phyloP scores from a whole-genome alignment of 192 early-diverging fungal species.

The Linnemannia zychae region DNA sequence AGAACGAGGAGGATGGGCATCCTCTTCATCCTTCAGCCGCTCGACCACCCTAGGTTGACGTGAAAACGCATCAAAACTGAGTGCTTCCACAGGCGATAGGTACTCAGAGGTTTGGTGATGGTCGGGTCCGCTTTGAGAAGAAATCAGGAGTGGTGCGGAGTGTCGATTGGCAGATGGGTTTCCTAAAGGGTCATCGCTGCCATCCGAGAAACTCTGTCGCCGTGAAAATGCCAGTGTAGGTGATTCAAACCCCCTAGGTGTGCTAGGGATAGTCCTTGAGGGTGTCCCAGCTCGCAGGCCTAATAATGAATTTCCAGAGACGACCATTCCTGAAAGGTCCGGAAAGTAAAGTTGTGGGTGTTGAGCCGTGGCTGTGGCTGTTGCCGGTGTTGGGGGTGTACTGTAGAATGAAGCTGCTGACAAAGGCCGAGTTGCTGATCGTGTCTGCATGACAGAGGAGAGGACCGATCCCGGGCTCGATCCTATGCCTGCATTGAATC shows the following conservation, averaged over 20 bases:
- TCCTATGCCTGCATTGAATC: constrained; percentile 30
- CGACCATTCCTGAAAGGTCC: constrained; percentile 38
- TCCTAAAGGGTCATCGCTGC: constrained; percentile 10
- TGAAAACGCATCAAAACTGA: constrained; percentile 38
- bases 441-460: constrained; percentile 44
- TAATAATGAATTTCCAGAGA: constrained; percentile 39
- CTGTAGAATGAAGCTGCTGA: constrained; percentile 50
- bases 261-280: constrained; percentile 40
- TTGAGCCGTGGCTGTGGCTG: constrained; percentile 5
- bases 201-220: constrained; percentile 47
- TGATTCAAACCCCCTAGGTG: constrained; percentile 49
- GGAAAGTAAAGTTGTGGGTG: constrained; percentile 34
- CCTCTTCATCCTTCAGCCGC: not conserved
- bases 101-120: constrained; percentile 16
- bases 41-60: constrained; percentile 30
- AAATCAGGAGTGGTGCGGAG: not conserved
- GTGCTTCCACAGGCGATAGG: constrained; percentile 36
- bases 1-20: not conserved
- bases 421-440: constrained; percentile 25
- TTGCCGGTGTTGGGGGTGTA: constrained; percentile 17
- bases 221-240: constrained; percentile 41
- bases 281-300: constrained; percentile 42
- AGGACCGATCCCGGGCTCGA: constrained; percentile 38
- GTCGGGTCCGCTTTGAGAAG: not conserved
- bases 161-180: not conserved